Percentiles rank a stretch among this genome's conserved stretches.
Conservation (phyloP, 2,329 filamentous ascomycete species). For the Phyllosticta capitalensis region DNA sequence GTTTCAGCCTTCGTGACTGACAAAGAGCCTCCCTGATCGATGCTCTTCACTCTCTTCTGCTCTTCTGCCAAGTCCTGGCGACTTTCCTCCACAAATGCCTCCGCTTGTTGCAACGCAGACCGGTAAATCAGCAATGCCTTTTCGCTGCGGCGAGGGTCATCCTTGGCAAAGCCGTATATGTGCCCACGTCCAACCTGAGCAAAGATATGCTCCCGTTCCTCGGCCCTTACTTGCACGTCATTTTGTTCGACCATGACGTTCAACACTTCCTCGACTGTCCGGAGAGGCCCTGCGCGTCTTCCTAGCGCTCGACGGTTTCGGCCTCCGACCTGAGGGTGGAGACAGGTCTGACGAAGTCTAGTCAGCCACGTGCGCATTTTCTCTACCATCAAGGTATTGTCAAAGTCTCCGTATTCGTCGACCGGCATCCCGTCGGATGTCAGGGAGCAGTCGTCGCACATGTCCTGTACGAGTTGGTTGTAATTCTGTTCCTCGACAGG, state of each 20-base stretch:
- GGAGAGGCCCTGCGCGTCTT: conserved; percentile 53
- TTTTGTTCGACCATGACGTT: conserved; percentile 87
- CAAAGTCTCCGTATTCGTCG: conserved; percentile 53
- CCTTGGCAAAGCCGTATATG: conserved; percentile 64
- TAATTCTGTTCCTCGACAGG: conserved; percentile 89
- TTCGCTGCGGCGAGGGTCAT: conserved; percentile 41
- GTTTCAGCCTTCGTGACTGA: conserved; percentile 16
- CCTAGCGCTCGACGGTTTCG: conserved; percentile 56
- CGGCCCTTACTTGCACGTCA: conserved; percentile 53
- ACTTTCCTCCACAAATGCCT: conserved; percentile 51
- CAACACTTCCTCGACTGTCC: conserved; percentile 78
- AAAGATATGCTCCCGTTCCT: conserved; percentile 59
- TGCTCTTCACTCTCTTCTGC: conserved; percentile 25
- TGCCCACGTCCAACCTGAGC: conserved; percentile 63
- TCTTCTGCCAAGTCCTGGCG: conserved; percentile 52
- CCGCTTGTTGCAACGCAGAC: conserved; percentile 32
- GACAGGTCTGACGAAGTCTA: conserved; percentile 67
- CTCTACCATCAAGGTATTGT: conserved; percentile 43
- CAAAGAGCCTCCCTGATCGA: conserved; percentile 21
- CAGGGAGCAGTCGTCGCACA: conserved; percentile 62
- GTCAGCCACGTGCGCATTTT: conserved; percentile 73
- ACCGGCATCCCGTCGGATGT: conserved; percentile 54
- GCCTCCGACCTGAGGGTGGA: conserved; percentile 74
- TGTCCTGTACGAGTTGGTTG: conserved; percentile 60
- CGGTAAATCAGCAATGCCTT: conserved; percentile 65